Evolutionary conservation across 768 basidiomycete species (phyloP), one percentile per base, ranked within the genome.

Genomic region (Pleurotus pulmonarius): DNA sequence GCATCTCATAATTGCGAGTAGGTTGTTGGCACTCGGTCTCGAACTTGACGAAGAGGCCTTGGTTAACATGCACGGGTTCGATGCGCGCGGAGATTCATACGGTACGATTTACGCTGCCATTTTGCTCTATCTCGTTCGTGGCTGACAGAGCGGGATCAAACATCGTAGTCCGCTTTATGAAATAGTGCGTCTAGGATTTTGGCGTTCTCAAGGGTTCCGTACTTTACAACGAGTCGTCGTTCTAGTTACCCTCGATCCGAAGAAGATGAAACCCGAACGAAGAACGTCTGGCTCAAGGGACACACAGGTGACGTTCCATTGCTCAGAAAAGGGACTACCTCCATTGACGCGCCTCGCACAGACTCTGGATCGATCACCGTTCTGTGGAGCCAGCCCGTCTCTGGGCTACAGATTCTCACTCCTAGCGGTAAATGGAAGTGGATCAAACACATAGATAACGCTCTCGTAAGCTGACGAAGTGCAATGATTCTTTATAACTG

Each of bases 301-400:
- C 83, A 86, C 59, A 82, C 78, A 0, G 82, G 82, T 81, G 64
- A 56, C 1, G 20, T 20, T 20, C 1, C 20, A 3, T 20, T 20
- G 20, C 20, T 18, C 29, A 11, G 12, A 41, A 29, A 41, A 2
- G 15, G 13, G 13, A 41, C 24, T 9, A 3, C 39, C 12, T 20
- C 20, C 3, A 1, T 5, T 40, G 43, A 34, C 39, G 29, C 18
- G 8, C 29, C 29, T 34, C 9, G 12, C n/a, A 25, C 52, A 74
- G 84, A 86, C 65, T 73, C 82, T 55, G 83, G 81, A 6, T 76
- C 73, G 8, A 69, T 87, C 47, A 82, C 80, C 2, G 76, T 86
- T 41, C 65, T 87, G 2, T 86, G 80, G 74, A 81, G 80, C 46
- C 85, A 87, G 59, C 83, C 85, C 3, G 75, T 85, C 2, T 73